phyloP scores from a whole-genome alignment of 2,329 filamentous ascomycete genomes.

The Setomelanomma holmii region DNA sequence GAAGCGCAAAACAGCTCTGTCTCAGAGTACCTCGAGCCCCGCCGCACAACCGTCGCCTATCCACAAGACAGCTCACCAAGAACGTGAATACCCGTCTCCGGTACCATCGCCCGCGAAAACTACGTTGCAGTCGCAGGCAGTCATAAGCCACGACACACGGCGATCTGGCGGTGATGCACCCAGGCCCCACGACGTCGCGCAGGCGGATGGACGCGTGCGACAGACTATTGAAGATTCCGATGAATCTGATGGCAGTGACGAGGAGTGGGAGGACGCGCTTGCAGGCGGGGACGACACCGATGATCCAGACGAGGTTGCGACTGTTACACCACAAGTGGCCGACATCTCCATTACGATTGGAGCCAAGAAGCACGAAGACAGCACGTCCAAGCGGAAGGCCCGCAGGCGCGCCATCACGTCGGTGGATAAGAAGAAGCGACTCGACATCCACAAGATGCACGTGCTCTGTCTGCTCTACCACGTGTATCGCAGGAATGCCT shows the following conservation, averaged over 20 bases:
- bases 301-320: conserved; percentile 28
- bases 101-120: conserved; percentile 13
- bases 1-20: conserved; percentile 38
- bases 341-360: conserved; percentile 53
- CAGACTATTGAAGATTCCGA: conserved; percentile 55
- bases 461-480: conserved; percentile 83
- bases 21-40: conserved; percentile 9
- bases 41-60: background rate
- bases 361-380: conserved; percentile 31
- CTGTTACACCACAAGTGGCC: conserved; percentile 42
- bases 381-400: conserved; percentile 43
- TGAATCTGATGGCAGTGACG: conserved; percentile 65
- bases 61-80: background rate
- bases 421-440: conserved; percentile 66
- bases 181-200: conserved; percentile 9
- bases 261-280: conserved; percentile 67
- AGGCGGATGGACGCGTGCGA: conserved; percentile 37
- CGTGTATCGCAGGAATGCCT: conserved; percentile 77
- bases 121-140: conserved; percentile 5
- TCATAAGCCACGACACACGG: conserved; percentile 7
- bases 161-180: conserved; percentile 2
- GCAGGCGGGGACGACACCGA: conserved; percentile 33
- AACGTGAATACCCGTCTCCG: conserved; percentile 6
- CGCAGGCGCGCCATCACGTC: conserved; percentile 62
- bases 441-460: conserved; percentile 87